A percentile compares a stretch with the other conserved stretches of the same genome.
Conservation (phyloP, 2,329 filamentous ascomycete species). For the Claviceps sp. region DNA sequence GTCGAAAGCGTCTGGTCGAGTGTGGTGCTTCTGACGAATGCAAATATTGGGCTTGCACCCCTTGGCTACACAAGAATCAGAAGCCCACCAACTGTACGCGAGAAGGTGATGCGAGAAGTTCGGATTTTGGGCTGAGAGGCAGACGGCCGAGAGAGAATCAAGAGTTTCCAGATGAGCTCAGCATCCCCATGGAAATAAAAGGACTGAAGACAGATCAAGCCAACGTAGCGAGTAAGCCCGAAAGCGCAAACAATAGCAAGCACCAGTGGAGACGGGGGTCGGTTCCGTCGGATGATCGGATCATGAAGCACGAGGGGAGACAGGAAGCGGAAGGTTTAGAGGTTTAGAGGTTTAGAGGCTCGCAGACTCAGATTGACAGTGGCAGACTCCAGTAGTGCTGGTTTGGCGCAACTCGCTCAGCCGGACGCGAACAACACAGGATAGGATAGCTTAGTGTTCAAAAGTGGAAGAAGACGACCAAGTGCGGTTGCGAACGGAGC, state of each 20-base stretch:
- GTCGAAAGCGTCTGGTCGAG: neutral
- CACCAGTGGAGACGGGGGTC: constrained; percentile 4
- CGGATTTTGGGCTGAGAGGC: neutral
- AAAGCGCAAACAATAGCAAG: constrained; percentile 1
- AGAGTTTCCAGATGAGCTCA: neutral
- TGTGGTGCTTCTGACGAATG: neutral
- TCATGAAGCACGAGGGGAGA: constrained; percentile 1
- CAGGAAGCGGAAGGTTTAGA: neutral
- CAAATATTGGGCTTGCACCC: neutral
- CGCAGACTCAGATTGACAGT: neutral
- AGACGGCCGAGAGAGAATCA: neutral
- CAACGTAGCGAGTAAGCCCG: neutral
- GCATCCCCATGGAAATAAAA: neutral
- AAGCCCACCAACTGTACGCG: neutral
- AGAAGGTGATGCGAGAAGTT: neutral
- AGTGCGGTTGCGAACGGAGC: neutral
- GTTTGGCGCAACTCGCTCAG: neutral
- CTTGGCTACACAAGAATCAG: neutral
- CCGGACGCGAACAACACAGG: neutral
- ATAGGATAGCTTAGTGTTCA: neutral
- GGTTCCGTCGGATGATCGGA: constrained; percentile 5
- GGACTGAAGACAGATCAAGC: neutral
- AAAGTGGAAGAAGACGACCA: neutral
- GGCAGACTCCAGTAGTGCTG: neutral
- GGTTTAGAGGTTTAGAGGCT: too few species aligned